Conservation (phyloP, 768 basidiomycete genomes). For the Collybiopsis luxurians region DNA sequence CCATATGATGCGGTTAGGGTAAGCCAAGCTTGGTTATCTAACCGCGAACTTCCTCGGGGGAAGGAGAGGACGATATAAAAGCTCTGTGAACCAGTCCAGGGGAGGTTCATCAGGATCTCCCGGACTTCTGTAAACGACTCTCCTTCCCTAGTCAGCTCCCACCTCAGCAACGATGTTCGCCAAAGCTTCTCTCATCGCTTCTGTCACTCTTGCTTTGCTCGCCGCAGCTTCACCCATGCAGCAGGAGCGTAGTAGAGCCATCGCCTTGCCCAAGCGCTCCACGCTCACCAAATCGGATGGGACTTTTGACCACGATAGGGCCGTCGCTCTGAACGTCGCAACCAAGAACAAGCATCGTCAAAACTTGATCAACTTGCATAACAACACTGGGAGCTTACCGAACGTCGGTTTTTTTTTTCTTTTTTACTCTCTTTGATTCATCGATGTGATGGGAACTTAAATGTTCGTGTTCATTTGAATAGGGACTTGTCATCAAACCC, state of each 20-base stretch:
- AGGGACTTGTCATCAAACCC: conserved; percentile 30
- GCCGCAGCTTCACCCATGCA: background rate
- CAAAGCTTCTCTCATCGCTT: background rate
- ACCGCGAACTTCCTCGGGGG: too few species aligned
- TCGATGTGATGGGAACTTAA: too few species aligned
- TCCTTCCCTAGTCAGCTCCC: too few species aligned
- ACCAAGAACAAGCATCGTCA: conserved; percentile 22
- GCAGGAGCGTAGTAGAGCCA: conserved; percentile 1
- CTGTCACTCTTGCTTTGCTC: background rate
- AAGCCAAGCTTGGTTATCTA: too few species aligned
- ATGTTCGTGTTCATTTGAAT: background rate
- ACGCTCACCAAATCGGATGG: conserved; percentile 15
- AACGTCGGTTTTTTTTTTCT: background rate
- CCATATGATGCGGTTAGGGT: too few species aligned
- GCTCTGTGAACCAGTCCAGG: too few species aligned
- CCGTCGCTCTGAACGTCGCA: conserved; percentile 9
- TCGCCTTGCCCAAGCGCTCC: conserved; percentile 1
- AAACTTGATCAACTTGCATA: conserved; percentile 19
- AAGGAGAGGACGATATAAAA: too few species aligned
- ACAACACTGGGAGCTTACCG: conserved; percentile 12
- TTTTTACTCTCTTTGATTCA: too few species aligned
- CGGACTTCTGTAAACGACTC: too few species aligned
- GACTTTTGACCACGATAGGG: conserved; percentile 18
- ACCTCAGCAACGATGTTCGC: conserved; percentile 2
- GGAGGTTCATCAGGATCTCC: too few species aligned